Evolutionary conservation across 2,329 filamentous ascomycete species (phyloP), one percentile per base, ranked within the genome.

Genomic region (Colletotrichum viniferum): DNA sequence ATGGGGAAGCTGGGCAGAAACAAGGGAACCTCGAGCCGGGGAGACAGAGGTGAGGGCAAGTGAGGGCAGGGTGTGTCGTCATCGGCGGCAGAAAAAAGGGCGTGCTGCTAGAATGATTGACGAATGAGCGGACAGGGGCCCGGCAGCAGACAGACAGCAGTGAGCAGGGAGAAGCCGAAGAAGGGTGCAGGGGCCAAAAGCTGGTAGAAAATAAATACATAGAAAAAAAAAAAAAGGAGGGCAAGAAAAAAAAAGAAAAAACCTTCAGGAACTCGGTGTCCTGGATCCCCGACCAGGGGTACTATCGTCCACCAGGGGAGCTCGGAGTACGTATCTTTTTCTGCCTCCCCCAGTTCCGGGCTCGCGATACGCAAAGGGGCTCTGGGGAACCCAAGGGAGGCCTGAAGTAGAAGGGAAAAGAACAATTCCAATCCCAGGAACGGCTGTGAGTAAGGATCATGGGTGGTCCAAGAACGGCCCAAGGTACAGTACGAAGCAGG

Each of bases 391-490:
- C 43, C 69, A 36, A 68, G 69, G 69, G 69, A 63, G 43, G 63
- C 73, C 69, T 73, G 63, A 73, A 52, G 69, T 73, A 58, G 73
- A 75, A 75, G 69, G 58, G 28, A 64, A 63, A 73, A 68, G 69
- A 75, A 75, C 73, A 73, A 75, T 73, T 73, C 69, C 48, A 73
- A 36, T 73, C 63, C 73, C 58, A 73, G 69, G 69, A 72, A 74
- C 69, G 38, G 62, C 56, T 36, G 13, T 32, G 66, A 69, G 55
- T 58, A 63, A 48, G 69, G 69, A 67, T 67, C 69, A 74, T 60
- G 52, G 64, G 24, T 36, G 26, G 58, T 52, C 69, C n/a, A 58
- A 30, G 26, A 28, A 32, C 64, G 13, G 7, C 32, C 13, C 61
- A 6, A 74, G 48, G 74, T 70, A 66, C 63, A 56, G 43, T 73